These are phyloP conservation scores for Thermothielavioides terrestris DNA, from an alignment of 495 filamentous ascomycete genomes.

Conservation along the genomic window DNA sequence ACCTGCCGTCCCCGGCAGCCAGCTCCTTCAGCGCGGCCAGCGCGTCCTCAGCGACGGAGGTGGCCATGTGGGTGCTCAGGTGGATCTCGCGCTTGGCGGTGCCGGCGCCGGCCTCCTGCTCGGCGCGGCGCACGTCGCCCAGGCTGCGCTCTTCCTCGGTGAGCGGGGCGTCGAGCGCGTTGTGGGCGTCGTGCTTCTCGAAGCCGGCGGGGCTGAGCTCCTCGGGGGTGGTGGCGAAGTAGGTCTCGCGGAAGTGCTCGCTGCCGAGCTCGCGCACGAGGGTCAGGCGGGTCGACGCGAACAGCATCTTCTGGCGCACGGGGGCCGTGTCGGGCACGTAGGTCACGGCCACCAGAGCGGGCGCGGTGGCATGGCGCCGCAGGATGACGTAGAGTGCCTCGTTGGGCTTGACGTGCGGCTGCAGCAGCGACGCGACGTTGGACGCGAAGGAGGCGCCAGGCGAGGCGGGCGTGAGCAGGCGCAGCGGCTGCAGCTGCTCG, in stretches of 20 bases:
- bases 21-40: conserved; percentile 55
- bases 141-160: conserved; percentile 80
- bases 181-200: conserved; percentile 62
- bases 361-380: conserved; percentile 49
- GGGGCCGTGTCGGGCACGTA: conserved; percentile 86
- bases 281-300: conserved; percentile 79
- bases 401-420: conserved; percentile 58
- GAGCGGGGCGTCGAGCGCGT: conserved; percentile 62
- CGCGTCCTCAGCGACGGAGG: conserved; percentile 62
- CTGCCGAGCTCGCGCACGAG: conserved; percentile 78
- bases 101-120: conserved; percentile 69
- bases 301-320: conserved; percentile 92
- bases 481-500: conserved; percentile 61
- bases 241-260: conserved; percentile 72
- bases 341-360: conserved; percentile 65
- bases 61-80: conserved; percentile 50
- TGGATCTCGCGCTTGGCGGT: conserved; percentile 54
- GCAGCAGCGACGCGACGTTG: conserved; percentile 48
- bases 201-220: conserved; percentile 68
- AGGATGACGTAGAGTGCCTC: conserved; percentile 79
- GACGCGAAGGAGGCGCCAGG: conserved; percentile 50
- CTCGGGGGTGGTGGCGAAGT: conserved; percentile 67
- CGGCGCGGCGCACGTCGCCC: conserved; percentile 66
- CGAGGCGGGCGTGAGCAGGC: conserved; percentile 49
- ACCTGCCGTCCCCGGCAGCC: conserved; percentile 39